Evolutionary conservation across 1,139 yeast species (phyloP), one percentile per base, ranked within the genome.

Genomic region (Debaryomycetaceae sp.): DNA sequence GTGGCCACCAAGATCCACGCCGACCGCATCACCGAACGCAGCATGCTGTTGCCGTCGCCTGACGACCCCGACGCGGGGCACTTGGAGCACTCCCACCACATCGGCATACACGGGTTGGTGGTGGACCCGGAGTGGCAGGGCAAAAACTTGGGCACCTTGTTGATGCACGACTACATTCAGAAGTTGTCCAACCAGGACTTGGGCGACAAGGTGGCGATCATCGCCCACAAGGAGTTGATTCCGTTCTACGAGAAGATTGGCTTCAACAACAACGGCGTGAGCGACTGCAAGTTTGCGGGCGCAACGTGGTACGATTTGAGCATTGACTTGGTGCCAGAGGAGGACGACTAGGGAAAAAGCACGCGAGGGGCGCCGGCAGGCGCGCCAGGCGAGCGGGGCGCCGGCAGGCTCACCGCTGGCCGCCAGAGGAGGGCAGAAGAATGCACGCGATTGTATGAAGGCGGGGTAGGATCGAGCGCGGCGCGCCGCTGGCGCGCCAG

Each of bases 101-200:
- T 91, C 38, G 96, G 91, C 3, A 69, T 91, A 32, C 97, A 91
- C 53, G 78, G 93, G 3, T 65, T 91, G 30, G 89, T 78, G 4
- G 75, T 91, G 23, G 78, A 78, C 43, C 85, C 91, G 17, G 78
- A 78, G 26, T 85, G 79, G 73, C 86, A 82, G 53, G 84, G 88
- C 36, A 75, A 77, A 57, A 83, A 83, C 49, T 66, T 91, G 39
- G 97, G 95, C 7, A 78, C 95, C 11, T 65, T 86, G 40, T 61
- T 91, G 50, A 59, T 89, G 50, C 88, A 83, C 45, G 98, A 91
- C 59, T 91, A 85, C 58, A 75, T 89, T 41, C 96, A 91, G 57
- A 85, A 89, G 48, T 65, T 91, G 56, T 76, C 88, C 27, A 86
- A 88, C 52, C 94, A 86, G 51, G 86, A 81, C 45, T 78, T 86